Evolutionary conservation across 1,284 basidiomycete species (phyloP).

Genomic region (Cystobasidium sp.): DNA sequence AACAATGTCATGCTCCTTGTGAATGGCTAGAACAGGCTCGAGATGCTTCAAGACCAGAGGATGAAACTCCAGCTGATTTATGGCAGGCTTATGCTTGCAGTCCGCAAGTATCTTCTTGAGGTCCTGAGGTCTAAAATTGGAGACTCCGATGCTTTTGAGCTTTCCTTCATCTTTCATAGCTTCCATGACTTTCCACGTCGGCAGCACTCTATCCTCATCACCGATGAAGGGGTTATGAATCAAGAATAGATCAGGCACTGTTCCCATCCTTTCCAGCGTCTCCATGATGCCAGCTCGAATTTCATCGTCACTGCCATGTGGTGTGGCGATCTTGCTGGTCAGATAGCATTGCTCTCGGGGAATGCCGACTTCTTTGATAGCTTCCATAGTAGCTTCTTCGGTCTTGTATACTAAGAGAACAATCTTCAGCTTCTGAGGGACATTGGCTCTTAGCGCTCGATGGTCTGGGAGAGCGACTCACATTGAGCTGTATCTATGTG

Average conservation of each 20-base stretch:
- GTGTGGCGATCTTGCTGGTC: slow-evolving; percentile 46
- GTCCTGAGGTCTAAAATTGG: slow-evolving; percentile 52
- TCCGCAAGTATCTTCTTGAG: slow-evolving; percentile 47
- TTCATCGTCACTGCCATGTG: slow-evolving; percentile 21
- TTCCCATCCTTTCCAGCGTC: slow-evolving; percentile 6
- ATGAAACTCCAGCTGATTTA: slow-evolving; percentile 52
- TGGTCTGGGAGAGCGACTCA: neutral
- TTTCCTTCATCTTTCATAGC: slow-evolving; percentile 51
- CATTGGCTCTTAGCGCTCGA: neutral
- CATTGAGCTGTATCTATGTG: slow-evolving; percentile 52
- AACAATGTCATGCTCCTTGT: slow-evolving; percentile 49
- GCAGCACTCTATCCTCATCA: slow-evolving; percentile 46
- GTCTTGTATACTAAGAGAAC: slow-evolving; percentile 45
- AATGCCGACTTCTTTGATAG: slow-evolving; percentile 44
- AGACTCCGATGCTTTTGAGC: slow-evolving; percentile 51
- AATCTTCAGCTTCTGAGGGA: neutral
- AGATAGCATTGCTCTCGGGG: slow-evolving; percentile 42
- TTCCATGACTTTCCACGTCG: slow-evolving; percentile 52
- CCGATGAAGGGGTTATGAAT: slow-evolving; percentile 48
- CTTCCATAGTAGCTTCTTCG: slow-evolving; percentile 47
- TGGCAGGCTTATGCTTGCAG: slow-evolving; percentile 50
- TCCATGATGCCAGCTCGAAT: slow-evolving; percentile 21
- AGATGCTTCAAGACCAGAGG: slow-evolving; percentile 50
- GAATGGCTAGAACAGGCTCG: slow-evolving; percentile 48
- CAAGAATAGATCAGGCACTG: slow-evolving; percentile 35